Conservation (phyloP, 768 basidiomycete species). For the Chalciporus sphaerocephalus region DNA sequence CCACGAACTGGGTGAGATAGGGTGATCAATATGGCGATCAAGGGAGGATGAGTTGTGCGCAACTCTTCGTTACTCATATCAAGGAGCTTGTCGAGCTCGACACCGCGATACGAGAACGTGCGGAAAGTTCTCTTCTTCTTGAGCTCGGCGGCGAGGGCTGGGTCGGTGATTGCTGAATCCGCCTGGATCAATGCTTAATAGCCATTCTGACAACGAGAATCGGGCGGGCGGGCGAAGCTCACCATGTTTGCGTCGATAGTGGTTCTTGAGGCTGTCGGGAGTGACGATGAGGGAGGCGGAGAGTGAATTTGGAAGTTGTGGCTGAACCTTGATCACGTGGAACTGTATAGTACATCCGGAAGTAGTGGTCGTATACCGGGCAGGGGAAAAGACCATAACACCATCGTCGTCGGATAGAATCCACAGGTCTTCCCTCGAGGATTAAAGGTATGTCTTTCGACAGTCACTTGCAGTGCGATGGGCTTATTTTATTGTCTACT, state of each 20-base stretch:
- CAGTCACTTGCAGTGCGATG: neutral
- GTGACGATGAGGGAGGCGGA: constrained; percentile 23
- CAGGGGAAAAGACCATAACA: constrained; percentile 18
- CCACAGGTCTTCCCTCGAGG: constrained; percentile 90
- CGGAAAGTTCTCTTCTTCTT: constrained; percentile 99
- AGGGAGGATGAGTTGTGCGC: constrained; percentile 24
- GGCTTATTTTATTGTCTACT: constrained; percentile 15
- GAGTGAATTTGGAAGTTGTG: constrained; percentile 37
- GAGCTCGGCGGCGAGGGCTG: constrained; percentile 89
- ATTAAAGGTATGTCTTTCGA: constrained; percentile 58
- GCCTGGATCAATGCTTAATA: constrained; percentile 44
- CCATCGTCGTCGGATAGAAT: constrained; percentile 72
- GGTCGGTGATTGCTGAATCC: constrained; percentile 83
- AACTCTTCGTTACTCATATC: constrained; percentile 96
- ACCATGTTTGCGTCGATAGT: constrained; percentile 33
- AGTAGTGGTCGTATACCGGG: neutral
- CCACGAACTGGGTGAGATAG: constrained; percentile 60
- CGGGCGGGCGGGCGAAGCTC: neutral
- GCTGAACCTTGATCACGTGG: constrained; percentile 41
- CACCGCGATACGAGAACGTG: constrained; percentile 96
- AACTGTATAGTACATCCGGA: constrained; percentile 56
- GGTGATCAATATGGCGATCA: neutral
- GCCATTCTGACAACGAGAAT: neutral
- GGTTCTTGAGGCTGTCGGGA: constrained; percentile 26
- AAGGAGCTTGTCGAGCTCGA: constrained; percentile 97